Conservation (phyloP, 345 rosid genomes). For the Sisymbrium irio region DNA sequence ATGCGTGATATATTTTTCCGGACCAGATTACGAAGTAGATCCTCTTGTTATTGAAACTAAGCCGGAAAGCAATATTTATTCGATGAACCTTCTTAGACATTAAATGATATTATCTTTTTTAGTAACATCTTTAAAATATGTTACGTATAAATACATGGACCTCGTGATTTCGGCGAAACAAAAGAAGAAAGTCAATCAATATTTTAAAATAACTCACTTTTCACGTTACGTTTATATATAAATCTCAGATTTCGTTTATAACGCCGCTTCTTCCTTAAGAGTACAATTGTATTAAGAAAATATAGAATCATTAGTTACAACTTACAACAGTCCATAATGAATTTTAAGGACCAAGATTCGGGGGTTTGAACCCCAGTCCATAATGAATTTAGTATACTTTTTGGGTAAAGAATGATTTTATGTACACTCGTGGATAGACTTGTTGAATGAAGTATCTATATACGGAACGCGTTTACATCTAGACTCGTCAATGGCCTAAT, state of each 20-base stretch:
- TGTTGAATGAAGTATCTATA: not conserved
- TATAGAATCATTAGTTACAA: not conserved
- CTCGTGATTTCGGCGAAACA: not conserved
- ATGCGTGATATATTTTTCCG: not conserved
- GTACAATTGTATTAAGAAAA: not conserved
- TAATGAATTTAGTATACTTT: not conserved
- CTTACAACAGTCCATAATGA: not conserved
- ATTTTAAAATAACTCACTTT: not conserved
- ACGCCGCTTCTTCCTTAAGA: not conserved
- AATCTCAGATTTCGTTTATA: not conserved
- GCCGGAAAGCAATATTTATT: conserved; percentile 14
- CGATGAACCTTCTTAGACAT: conserved; percentile 17
- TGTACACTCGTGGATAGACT: not conserved
- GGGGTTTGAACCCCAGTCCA: too few relatives aligned
- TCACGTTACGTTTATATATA: not conserved
- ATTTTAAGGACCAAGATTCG: too few relatives aligned
- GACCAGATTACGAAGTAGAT: conserved; percentile 29
- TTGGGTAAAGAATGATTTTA: not conserved
- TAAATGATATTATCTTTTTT: not conserved
- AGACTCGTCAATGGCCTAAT: not conserved
- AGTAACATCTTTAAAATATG: not conserved
- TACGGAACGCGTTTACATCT: not conserved
- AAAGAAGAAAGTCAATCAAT: not conserved
- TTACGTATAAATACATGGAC: not conserved
- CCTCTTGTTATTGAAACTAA: not conserved